A percentile compares a stretch with the other conserved stretches of the same genome.
These are phyloP conservation scores for Helichrysum umbraculigerum DNA, from an alignment of 129 eudicot genomes.

Conservation along the genomic window DNA sequence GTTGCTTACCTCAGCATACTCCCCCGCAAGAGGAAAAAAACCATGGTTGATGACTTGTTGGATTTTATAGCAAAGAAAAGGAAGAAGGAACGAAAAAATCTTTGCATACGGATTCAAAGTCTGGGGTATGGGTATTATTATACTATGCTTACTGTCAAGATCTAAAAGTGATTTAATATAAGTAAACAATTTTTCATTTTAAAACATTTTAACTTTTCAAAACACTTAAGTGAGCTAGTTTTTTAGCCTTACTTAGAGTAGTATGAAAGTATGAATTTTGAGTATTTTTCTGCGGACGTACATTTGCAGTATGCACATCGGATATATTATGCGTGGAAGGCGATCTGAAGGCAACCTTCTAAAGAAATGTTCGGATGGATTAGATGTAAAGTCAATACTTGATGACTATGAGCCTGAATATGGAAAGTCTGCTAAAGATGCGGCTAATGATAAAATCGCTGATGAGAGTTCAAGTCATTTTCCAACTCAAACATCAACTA, in stretches of 20 bases:
- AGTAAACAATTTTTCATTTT: no score
- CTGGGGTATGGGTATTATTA: slow-evolving; percentile 54
- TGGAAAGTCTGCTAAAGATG: slow-evolving; percentile 29
- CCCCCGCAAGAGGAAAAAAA: slow-evolving; percentile 34
- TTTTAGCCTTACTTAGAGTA: neutral
- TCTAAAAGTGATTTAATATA: neutral
- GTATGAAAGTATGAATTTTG: neutral
- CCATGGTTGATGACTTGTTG: slow-evolving; percentile 52
- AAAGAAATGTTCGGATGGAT: slow-evolving; percentile 46
- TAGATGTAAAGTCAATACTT: slow-evolving; percentile 43
- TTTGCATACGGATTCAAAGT: slow-evolving; percentile 72
- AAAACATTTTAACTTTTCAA: no score
- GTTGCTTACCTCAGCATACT: slow-evolving; percentile 43
- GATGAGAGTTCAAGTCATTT: neutral
- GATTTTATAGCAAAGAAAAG: slow-evolving; percentile 58
- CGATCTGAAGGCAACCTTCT: slow-evolving; percentile 38
- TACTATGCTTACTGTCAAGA: no score
- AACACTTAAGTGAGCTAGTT: no score
- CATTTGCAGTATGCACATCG: slow-evolving; percentile 53
- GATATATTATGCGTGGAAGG: slow-evolving; percentile 46
- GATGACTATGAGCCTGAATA: slow-evolving; percentile 43
- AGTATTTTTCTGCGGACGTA: neutral
- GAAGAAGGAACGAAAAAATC: slow-evolving; percentile 42
- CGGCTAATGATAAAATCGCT: slow-evolving; percentile 16
- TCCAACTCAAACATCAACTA: no score